Evolutionary conservation across 805 yeast species (phyloP).

Genomic region (Kodamaea hsintzibuensis): DNA sequence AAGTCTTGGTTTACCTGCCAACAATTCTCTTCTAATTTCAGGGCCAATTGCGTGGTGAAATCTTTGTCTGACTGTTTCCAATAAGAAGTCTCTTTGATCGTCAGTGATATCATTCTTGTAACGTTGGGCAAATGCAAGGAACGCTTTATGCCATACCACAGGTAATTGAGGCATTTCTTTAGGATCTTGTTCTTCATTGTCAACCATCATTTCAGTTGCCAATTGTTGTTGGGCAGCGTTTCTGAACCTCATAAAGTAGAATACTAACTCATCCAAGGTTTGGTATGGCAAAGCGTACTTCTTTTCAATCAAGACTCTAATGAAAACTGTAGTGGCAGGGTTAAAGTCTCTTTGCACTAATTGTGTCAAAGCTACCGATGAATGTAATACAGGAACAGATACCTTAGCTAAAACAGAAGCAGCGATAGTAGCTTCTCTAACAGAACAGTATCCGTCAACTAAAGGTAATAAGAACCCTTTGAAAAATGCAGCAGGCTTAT

Average conservation of each 20-base stretch:
- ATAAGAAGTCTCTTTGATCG: constrained; percentile 91
- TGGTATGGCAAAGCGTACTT: constrained; percentile 97
- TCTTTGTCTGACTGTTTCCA: constrained; percentile 89
- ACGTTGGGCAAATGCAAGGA: constrained; percentile 90
- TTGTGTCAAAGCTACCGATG: constrained; percentile 91
- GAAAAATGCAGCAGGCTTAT: constrained; percentile 97
- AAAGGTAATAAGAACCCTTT: constrained; percentile 93
- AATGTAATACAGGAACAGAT: constrained; percentile 92
- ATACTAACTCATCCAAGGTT: constrained; percentile 90
- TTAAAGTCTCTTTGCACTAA: constrained; percentile 76
- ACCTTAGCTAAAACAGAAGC: constrained; percentile 88
- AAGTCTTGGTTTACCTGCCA: constrained; percentile 78
- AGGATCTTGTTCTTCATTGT: constrained; percentile 29
- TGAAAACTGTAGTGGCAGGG: constrained; percentile 89
- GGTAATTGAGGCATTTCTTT: constrained; percentile 64
- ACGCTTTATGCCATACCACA: constrained; percentile 96
- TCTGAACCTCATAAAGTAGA: constrained; percentile 91
- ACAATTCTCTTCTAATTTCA: constrained; percentile 88
- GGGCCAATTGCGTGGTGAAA: constrained; percentile 88
- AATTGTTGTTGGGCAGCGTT: constrained; percentile 44
- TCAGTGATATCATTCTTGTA: constrained; percentile 98
- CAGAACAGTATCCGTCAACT: constrained; percentile 83
- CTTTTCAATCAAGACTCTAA: constrained; percentile 86
- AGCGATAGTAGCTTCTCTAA: constrained; percentile 92
- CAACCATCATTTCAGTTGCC: constrained; percentile 40